These are phyloP conservation scores for Exophiala alcalophila DNA, from an alignment of 2,329 filamentous ascomycete genomes.

Conservation along the genomic window DNA sequence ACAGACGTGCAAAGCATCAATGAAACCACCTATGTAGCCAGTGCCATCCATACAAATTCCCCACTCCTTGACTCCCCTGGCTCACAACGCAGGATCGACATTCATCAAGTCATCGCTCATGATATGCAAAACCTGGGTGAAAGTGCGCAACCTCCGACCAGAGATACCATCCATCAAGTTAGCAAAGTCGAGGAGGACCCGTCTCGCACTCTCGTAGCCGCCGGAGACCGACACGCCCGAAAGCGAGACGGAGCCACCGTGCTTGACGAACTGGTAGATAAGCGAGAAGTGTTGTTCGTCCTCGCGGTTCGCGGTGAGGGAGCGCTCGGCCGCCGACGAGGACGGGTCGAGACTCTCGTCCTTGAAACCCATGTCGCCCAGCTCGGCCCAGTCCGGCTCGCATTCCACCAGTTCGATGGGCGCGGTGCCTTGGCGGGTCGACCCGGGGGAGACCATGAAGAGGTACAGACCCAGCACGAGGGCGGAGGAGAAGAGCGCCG, in stretches of 20 bases:
- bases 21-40: too few relatives aligned
- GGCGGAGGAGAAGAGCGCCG: constrained; percentile 51
- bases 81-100: constrained; percentile 20
- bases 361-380: constrained; percentile 31
- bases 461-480: constrained; percentile 53
- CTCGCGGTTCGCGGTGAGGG: constrained; percentile 35
- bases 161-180: constrained; percentile 53
- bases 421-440: constrained; percentile 30
- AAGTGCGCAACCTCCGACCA: constrained; percentile 51
- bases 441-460: constrained; percentile 44
- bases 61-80: not conserved
- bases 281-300: constrained; percentile 20
- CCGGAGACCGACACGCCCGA: constrained; percentile 48
- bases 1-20: not conserved
- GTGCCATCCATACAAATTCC: too few relatives aligned
- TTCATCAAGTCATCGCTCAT: constrained; percentile 48
- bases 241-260: constrained; percentile 49
- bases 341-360: constrained; percentile 13
- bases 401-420: constrained; percentile 46
- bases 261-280: constrained; percentile 44
- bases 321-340: constrained; percentile 12
- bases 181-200: constrained; percentile 52
- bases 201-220: constrained; percentile 51
- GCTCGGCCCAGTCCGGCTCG: constrained; percentile 49
- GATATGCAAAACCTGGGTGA: constrained; percentile 52